Conservation (phyloP, 2,329 filamentous ascomycete species). For the Colletotrichum chrysophilum region DNA sequence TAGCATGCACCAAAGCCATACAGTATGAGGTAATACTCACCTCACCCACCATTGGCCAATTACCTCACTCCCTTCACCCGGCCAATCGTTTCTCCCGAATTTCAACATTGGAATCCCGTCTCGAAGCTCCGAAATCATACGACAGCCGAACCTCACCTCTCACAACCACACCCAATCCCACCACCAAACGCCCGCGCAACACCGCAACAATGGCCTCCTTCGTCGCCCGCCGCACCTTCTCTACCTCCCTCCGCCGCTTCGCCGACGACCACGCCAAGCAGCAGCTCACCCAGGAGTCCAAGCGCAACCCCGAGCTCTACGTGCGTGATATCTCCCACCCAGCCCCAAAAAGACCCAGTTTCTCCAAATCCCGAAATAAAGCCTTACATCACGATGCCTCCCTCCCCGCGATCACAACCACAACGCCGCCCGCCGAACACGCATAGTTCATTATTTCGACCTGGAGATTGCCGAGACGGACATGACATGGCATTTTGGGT, state of each 20-base stretch:
- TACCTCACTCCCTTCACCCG: background rate
- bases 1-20: background rate
- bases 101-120: slow-evolving; percentile 7
- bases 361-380: background rate
- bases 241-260: slow-evolving; percentile 58
- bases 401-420: background rate
- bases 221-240: slow-evolving; percentile 61
- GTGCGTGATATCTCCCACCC: slow-evolving; percentile 42
- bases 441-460: background rate
- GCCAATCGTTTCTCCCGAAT: slow-evolving; percentile 24
- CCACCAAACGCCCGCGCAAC: slow-evolving; percentile 22
- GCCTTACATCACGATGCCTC: background rate
- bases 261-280: slow-evolving; percentile 43
- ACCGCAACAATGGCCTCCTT: slow-evolving; percentile 59
- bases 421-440: background rate
- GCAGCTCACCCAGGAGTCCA: slow-evolving; percentile 62
- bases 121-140: slow-evolving; percentile 24
- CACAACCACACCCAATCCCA: slow-evolving; percentile 5
- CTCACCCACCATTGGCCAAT: slow-evolving; percentile 18
- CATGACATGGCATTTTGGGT: background rate
- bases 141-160: slow-evolving; percentile 11
- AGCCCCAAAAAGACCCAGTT: background rate
- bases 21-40: slow-evolving; percentile 21
- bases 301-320: slow-evolving; percentile 54
- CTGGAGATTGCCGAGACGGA: background rate